Percentiles rank a stretch among this genome's conserved stretches.
Evolutionary conservation across 1,139 yeast genomes (phyloP).

Genomic region (Blastobotrys proliferans): DNA sequence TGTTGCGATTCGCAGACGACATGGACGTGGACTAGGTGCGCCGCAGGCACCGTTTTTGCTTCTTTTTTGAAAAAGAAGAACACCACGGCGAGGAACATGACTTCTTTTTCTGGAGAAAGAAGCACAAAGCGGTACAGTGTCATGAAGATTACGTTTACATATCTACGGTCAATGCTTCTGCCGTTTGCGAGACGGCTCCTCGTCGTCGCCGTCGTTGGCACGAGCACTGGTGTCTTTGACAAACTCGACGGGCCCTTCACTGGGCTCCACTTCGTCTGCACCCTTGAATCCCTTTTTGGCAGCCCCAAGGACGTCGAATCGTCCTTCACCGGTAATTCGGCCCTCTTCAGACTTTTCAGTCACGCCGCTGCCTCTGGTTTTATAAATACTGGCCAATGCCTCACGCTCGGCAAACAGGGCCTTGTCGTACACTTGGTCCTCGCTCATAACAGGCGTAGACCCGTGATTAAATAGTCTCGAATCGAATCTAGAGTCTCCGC

Average conservation of each 20-base stretch:
- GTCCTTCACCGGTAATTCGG: conserved; percentile 32
- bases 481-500: conserved; percentile 48
- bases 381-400: conserved; percentile 48
- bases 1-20: conserved; percentile 7
- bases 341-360: conserved; percentile 33
- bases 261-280: conserved; percentile 22
- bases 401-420: conserved; percentile 53
- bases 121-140: not conserved
- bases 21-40: too few species aligned
- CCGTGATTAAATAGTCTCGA: conserved; percentile 47
- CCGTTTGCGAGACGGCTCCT: conserved; percentile 3
- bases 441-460: conserved; percentile 36
- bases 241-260: conserved; percentile 51
- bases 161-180: conserved; percentile 1
- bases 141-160: not conserved
- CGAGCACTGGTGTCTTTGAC: conserved; percentile 39
- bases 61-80: too few species aligned
- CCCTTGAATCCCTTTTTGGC: conserved; percentile 28
- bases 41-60: too few species aligned
- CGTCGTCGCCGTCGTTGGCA: conserved; percentile 23
- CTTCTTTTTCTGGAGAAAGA: too few species aligned
- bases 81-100: too few species aligned
- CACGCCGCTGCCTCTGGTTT: conserved; percentile 33
- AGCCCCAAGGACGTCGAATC: conserved; percentile 36
- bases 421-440: conserved; percentile 52